A percentile compares a stretch with the other conserved stretches of the same genome.
Conservation (phyloP, 1,139 yeast genomes). For the Nakaseomyces bracarensis region DNA sequence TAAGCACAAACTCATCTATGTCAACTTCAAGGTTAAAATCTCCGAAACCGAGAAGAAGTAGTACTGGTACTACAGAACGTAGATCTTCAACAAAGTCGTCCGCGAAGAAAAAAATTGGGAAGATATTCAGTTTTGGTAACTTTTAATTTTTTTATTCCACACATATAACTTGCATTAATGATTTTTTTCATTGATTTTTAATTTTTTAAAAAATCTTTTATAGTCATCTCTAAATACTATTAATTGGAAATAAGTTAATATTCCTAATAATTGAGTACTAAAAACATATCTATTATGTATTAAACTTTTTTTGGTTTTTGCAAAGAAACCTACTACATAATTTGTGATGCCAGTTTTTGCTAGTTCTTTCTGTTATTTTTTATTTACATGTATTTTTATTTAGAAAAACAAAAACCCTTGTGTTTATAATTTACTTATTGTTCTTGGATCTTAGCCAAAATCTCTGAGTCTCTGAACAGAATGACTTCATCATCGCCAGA, state of each 20-base stretch:
- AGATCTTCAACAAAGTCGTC: conserved; percentile 1
- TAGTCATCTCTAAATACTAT: too few relatives aligned
- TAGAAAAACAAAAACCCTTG: neutral
- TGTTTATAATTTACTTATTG: neutral
- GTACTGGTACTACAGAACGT: neutral
- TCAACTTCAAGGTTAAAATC: neutral
- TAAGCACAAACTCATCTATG: neutral
- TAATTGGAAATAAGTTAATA: too few relatives aligned
- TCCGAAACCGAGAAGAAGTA: neutral
- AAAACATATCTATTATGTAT: too few relatives aligned
- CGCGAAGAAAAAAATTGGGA: conserved; percentile 2
- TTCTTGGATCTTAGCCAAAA: conserved; percentile 77
- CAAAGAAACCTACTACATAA: too few relatives aligned
- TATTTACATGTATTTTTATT: neutral
- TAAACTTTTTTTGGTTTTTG: too few relatives aligned
- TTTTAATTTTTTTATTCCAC: neutral
- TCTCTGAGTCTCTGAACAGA: conserved; percentile 82
- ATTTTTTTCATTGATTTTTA: neutral
- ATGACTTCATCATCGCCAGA: conserved; percentile 66
- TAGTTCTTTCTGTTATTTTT: too few relatives aligned
- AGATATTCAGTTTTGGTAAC: conserved; percentile 6
- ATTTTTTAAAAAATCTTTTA: neutral
- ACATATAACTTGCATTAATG: neutral
- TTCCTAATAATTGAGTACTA: too few relatives aligned
- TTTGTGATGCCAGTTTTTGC: too few relatives aligned